Evolutionary conservation across 352 stramenopile species (phyloP), one percentile per base, ranked within the genome.

Genomic region (Salisapilia sapeloensis): DNA sequence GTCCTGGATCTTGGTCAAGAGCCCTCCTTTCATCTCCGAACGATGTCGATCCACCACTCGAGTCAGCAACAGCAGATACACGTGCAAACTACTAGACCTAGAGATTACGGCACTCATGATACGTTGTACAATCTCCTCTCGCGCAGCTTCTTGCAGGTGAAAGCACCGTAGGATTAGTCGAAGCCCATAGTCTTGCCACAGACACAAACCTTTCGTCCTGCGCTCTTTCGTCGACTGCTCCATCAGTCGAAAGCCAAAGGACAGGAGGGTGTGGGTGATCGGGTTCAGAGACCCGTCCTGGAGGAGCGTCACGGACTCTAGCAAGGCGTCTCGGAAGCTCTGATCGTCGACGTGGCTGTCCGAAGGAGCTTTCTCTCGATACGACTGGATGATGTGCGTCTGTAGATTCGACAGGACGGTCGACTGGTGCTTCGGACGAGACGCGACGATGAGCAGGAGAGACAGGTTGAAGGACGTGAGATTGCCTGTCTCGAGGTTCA

Each of bases 51-150:
- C 44, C 4, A 70, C 35, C 16, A 78, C 50, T 1, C 51, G 40
- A 3, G 44, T 43, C 4, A 78, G 29, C 14, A 71, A 15, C 21
- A 53, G 32, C 17, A 78, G 34, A 13, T 53, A 48, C 14, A 34
- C 44, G 6, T 38, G 29, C 7, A 44, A 60, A 6, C 48, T 33
- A 12, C 23, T 16, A 22, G 53, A 45, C 18, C 64, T 52, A 9
- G 64, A 43, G n/a, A 71, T 47, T 8, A 69, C 48, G 17, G 56
- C 45, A 32, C 67, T 63, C 17, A 77, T 51, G 3, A 69, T 35
- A 3, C 37, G 46, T 36, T 75, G 45, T 3, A 78, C 33, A 6
- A 78, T 44, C 13, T 33, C 36, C 14, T 53, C 39, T 2, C 59
- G 48, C 3, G 40, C 39, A 8, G 46, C 44, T 7, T 37, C 20